phyloP scores from a whole-genome alignment of 1,139 yeast genomes.

The Sporopachydermia cereana region DNA sequence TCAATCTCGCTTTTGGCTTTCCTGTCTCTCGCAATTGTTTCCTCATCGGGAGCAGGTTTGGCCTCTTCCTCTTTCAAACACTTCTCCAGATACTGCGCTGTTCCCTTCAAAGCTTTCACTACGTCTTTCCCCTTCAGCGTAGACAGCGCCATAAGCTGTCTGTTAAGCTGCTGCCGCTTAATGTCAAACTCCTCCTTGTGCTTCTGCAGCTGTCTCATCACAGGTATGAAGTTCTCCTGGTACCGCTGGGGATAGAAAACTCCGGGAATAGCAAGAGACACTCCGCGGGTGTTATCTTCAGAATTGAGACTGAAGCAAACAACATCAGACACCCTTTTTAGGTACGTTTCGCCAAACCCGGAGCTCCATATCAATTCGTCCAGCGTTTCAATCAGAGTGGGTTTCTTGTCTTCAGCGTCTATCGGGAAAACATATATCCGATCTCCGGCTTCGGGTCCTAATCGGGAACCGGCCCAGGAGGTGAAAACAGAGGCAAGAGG shows the following conservation, averaged over 20 bases:
- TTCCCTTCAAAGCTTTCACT: background rate
- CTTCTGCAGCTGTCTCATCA: background rate
- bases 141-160: background rate
- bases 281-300: background rate
- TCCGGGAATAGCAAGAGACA: background rate
- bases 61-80: background rate
- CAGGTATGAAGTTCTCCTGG: background rate
- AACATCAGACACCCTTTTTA: background rate
- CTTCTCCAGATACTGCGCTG: background rate
- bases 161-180: background rate
- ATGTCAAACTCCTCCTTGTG: background rate
- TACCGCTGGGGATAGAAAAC: conserved; percentile 1
- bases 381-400: background rate
- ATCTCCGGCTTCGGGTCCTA: background rate
- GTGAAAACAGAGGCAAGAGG: background rate
- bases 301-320: background rate
- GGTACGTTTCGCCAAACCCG: conserved; percentile 1
- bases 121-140: background rate
- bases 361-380: conserved; percentile 4
- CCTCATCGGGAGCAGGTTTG: background rate
- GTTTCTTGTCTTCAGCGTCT: conserved; percentile 2
- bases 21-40: background rate
- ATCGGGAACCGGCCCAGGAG: background rate
- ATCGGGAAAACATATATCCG: background rate
- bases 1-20: background rate